Conservation (phyloP, 306 rosid species). For the Prinsepia uniflora region DNA sequence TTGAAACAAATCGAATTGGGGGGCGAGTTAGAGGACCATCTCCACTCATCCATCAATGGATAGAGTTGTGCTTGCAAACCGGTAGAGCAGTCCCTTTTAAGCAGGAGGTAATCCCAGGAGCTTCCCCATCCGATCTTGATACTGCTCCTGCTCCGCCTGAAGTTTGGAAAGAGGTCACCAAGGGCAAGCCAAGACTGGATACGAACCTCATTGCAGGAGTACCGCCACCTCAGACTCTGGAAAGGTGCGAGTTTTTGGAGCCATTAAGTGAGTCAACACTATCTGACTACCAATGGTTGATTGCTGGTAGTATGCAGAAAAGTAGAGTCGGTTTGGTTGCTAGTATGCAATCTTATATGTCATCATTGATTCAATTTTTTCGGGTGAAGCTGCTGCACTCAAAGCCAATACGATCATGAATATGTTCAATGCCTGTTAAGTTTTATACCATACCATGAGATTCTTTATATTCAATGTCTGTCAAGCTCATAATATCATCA, state of each 20-base stretch:
- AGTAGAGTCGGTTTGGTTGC: conserved; percentile 37
- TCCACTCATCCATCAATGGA: conserved; percentile 83
- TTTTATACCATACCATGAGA: too few species aligned
- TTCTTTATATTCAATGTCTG: too few species aligned
- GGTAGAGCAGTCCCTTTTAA: conserved; percentile 77
- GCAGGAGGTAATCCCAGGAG: conserved; percentile 89
- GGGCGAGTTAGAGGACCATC: conserved; percentile 87
- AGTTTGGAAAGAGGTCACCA: conserved; percentile 41
- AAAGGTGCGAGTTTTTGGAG: conserved; percentile 78
- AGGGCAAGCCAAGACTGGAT: conserved; percentile 69
- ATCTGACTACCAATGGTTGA: conserved; percentile 61
- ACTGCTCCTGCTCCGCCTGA: conserved; percentile 33
- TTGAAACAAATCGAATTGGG: conserved; percentile 58
- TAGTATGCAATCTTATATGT: conserved; percentile 27
- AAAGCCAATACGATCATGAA: conserved; percentile 13
- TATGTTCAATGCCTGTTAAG: too few species aligned
- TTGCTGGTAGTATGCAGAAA: conserved; percentile 41
- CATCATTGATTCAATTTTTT: conserved; percentile 35
- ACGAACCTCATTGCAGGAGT: conserved; percentile 78
- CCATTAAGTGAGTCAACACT: conserved; percentile 52
- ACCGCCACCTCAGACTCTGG: conserved; percentile 64
- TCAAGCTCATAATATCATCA: too few species aligned
- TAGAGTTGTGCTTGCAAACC: conserved; percentile 89
- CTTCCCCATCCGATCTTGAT: conserved; percentile 61
- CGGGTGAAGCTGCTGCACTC: conserved; percentile 31